Evolutionary conservation across 345 rosid species (phyloP), one percentile per base, ranked within the genome.

Genomic region (Populus davidiana): DNA sequence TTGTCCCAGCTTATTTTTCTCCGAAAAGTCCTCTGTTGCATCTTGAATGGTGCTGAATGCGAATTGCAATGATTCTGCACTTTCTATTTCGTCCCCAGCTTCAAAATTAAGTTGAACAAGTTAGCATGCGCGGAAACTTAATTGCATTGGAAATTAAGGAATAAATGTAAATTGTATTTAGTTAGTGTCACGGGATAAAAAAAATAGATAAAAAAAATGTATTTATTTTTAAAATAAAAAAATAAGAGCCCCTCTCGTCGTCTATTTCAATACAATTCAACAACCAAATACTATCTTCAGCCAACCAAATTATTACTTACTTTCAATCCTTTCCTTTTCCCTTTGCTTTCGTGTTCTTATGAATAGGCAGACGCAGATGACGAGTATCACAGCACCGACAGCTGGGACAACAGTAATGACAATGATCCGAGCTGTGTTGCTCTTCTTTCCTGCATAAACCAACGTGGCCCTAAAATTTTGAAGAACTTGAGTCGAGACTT

Each of bases 1-100:
- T 64, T 82, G 80, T 23, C 87, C 90, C 64, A 87, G 81, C 81
- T 80, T 71, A 59, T 89, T 87, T n/a, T 49, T 64, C 38, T 72
- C 75, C 4, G 89, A 81, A 56, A 86, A 89, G 63, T 84, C 35
- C 47, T 80, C 29, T 39, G 92, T 89, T 8, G 90, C 88, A 18
- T 23, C 47, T 62, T 72, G 81, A 41, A 87, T 61, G 47, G 82
- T 71, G 41, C 33, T 36, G 25, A 87, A 81, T 64, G 81, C 79
- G 36, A 73, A 76, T 41, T 80, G 86, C 67, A 81, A 67, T 0
- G 81, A 81, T 23, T 81, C 80, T 5, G 4, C 71, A 44, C 27
- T 59, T 18, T 13, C 25, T 0, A 79, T 79, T 21, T 76, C 81
- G 41, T 73, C 69, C 6, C 1, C 21, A 5, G 4, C 78, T 69